These are phyloP conservation scores for Aspergillus fumigatus DNA, from an alignment of 2,329 filamentous ascomycete species.

Conservation along the genomic window DNA sequence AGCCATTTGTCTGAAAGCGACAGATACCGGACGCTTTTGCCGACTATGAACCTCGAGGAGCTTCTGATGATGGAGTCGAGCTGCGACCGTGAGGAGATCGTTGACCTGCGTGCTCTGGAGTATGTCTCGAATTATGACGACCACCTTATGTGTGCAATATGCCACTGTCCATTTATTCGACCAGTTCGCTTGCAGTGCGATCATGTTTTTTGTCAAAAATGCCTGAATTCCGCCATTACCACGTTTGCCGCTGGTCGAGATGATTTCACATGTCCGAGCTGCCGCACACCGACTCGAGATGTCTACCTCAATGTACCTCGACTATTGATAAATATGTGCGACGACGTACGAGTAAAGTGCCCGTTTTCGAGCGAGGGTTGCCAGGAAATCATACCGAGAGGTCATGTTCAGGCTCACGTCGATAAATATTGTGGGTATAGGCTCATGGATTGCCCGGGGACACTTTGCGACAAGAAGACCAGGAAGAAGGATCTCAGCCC, in stretches of 20 bases:
- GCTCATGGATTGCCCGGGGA: constrained; percentile 49
- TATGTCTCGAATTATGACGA: constrained; percentile 53
- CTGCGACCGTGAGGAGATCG: constrained; percentile 25
- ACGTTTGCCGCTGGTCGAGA: constrained; percentile 27
- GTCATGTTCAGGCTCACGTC: constrained; percentile 56
- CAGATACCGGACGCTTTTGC: neutral
- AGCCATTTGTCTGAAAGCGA: neutral
- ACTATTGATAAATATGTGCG: constrained; percentile 57
- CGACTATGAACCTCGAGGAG: constrained; percentile 30
- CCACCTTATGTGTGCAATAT: constrained; percentile 62
- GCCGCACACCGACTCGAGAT: constrained; percentile 44
- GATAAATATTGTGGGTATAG: constrained; percentile 57
- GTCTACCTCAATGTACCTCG: constrained; percentile 46
- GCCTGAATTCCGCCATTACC: constrained; percentile 48
- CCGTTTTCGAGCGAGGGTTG: constrained; percentile 54
- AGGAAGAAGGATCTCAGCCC: constrained; percentile 52
- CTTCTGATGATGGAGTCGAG: constrained; percentile 27
- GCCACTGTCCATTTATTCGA: constrained; percentile 57
- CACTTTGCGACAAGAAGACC: constrained; percentile 49
- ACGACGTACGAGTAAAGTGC: constrained; percentile 58
- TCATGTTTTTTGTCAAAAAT: constrained; percentile 60
- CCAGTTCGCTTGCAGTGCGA: constrained; percentile 58
- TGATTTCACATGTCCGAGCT: constrained; percentile 52
- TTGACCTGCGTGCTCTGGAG: constrained; percentile 57
- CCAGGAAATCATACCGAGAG: constrained; percentile 49